Base-by-base conservation (phyloP, 2,329 filamentous ascomycete species). In the Raffaelea ambrosiae region DNA sequence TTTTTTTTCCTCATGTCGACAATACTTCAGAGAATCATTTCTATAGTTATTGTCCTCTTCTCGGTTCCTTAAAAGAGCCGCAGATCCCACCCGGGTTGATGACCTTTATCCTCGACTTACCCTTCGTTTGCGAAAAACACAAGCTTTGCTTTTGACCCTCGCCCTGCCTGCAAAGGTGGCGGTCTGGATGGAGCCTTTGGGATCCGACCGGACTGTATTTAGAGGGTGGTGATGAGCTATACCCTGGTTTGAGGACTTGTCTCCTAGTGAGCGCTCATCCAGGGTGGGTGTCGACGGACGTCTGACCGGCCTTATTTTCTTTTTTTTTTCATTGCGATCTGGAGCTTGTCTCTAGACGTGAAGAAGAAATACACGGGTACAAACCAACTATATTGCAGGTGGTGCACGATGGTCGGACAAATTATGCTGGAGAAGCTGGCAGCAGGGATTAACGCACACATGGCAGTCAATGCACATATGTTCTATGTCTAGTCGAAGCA, bases 31-130 rank as follows among this genome's bases (percentile, higher is more conserved):
- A 88, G 86, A 90, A 91, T 91, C 87, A 88, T 87, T 94, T 95
- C 86, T 95, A 90, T 89, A 95, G 88, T 90, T 83, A 77, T 87
- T 82, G 82, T 89, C 85, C 78, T 76, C 77, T 82, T 88, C 86
- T 93, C 84, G 88, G 82, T 84, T 91, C 80, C 81, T 81, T 78
- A 89, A 79, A 85, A 76, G 77, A 95, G 89, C 86, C 80, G 88
- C 85, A 91, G 84, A 88, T 79, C 81, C 81, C 80, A 91, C 83
- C 86, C 87, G 88, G 87, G 86, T 86, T 87, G 88, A 94, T 93
- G 88, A 94, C 68, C 79, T 31, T 48, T 84, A n/a, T 87, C 87
- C 85, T 87, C 87, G 81, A 76, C 76, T 54, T 48, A 48, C 54
- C 54, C 35, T 44, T 48, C 53, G 31, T 45, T 49, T 48, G 44